A percentile compares a stretch with the other conserved stretches of the same genome.
Conservation (phyloP, 108 stramenopile species). For the Stephanodiscus minutulus region DNA sequence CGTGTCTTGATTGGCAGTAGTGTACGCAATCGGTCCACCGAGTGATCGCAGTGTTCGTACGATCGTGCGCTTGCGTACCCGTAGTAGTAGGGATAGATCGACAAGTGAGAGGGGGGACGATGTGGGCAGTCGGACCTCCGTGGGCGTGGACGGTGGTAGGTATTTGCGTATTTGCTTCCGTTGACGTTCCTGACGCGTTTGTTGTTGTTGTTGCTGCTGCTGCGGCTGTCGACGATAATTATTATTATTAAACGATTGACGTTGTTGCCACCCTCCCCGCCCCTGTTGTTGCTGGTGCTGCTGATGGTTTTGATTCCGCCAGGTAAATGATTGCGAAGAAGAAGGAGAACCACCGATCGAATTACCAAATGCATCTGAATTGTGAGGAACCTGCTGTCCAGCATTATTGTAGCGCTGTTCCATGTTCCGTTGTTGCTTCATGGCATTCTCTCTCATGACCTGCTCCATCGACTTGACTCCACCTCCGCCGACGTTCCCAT, state of each 20-base stretch:
- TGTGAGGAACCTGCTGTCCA: slow-evolving; percentile 30
- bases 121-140: slow-evolving; percentile 41
- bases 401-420: slow-evolving; percentile 37
- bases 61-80: slow-evolving; percentile 37
- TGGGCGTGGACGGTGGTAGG: slow-evolving; percentile 26
- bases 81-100: slow-evolving; percentile 14
- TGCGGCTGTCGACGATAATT: too few species aligned
- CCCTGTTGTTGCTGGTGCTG: slow-evolving; percentile 4
- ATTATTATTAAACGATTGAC: not conserved
- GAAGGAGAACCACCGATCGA: too few species aligned
- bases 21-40: slow-evolving; percentile 28
- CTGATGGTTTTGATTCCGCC: slow-evolving; percentile 9
- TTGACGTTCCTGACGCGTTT: slow-evolving; percentile 9
- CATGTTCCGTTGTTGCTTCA: slow-evolving; percentile 32
- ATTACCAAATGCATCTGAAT: slow-evolving; percentile 29
- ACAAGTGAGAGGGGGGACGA: slow-evolving; percentile 55
- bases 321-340: not conserved
- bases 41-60: slow-evolving; percentile 37
- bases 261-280: not conserved
- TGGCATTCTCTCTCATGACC: slow-evolving; percentile 29
- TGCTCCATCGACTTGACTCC: slow-evolving; percentile 28
- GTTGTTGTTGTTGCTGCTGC: slow-evolving; percentile 6
- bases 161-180: slow-evolving; percentile 3
- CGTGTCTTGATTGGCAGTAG: slow-evolving; percentile 33
- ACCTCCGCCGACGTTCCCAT: not conserved